Evolutionary conservation across 2,329 filamentous ascomycete genomes (phyloP), one percentile per base, ranked within the genome.

Genomic region (Ophiobolus disseminans): DNA sequence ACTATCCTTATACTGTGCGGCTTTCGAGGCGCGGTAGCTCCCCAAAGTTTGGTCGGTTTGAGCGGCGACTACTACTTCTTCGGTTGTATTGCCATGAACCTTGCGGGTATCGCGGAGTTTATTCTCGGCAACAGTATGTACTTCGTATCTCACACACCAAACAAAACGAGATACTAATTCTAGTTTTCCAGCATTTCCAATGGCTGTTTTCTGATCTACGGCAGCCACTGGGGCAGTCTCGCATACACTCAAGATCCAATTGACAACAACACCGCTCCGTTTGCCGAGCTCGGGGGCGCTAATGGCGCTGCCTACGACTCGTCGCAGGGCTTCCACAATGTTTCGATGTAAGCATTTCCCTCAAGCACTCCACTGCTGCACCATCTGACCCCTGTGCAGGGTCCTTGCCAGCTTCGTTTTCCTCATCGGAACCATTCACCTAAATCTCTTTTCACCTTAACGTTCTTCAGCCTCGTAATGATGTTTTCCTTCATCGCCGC

Each of bases 41-140:
- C 59, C 5, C 49, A 57, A 16, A 58, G 55, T 46, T 30, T 62
- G 6, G 40, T 60, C 5, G 59, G 59, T 5, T n/a, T 62, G 10
- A 58, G 53, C n/a, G 59, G 53, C 14, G 55, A 60, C 32, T 62
- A 60, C 20, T 62, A 62, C 28, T 62, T 60, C 44, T 60, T 62
- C n/a, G 59, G 59, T 1, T 51, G 47, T 7, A 50, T 62, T 8
- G 59, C 57, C 14, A 58, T 62, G 59, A 53, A 52, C 10, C 8
- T 62, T 5, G 59, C 59, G 5, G 59, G 59, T 19, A 53, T 62
- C 6, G 57, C 57, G 1, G 59, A 62, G 22, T 62, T 62, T 6
- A 46, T 62, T 2, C 49, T 62, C 2, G 59, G 59, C 19, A 62
- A 62, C 34, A 58, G 59, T 62, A 49, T 2, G 47, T 40, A 2